Evolutionary conservation across 306 rosid genomes (phyloP).

Genomic region (Begonia fuchsioides): DNA sequence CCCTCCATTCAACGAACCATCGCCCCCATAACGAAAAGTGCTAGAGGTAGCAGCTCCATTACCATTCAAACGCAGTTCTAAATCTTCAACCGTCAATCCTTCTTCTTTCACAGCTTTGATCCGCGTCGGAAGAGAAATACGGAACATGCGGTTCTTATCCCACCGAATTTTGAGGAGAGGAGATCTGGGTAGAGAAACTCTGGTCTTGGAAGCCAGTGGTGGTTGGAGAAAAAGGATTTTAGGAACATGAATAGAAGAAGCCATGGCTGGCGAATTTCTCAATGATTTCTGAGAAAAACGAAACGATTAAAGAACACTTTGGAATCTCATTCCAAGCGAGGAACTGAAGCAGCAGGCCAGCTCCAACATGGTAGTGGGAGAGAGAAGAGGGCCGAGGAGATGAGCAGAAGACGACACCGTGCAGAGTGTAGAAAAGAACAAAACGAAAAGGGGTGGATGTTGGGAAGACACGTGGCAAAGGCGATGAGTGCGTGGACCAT

Average conservation of each 20-base stretch:
- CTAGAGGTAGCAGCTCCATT: slow-evolving; percentile 43
- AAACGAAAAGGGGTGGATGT: slow-evolving; percentile 30
- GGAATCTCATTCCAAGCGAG: slow-evolving; percentile 25
- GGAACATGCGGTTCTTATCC: slow-evolving; percentile 7
- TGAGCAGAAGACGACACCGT: not conserved
- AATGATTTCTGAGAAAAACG: not conserved
- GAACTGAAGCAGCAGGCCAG: not conserved
- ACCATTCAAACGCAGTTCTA: slow-evolving; percentile 26
- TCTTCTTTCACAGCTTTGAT: slow-evolving; percentile 46
- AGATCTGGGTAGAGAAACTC: slow-evolving; percentile 17
- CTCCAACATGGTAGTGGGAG: slow-evolving; percentile 11
- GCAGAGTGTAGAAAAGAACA: not conserved
- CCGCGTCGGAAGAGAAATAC: slow-evolving; percentile 18
- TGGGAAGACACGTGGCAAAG: slow-evolving; percentile 50
- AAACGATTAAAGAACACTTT: slow-evolving; percentile 18
- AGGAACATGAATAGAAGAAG: slow-evolving; percentile 33
- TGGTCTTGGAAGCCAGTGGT: slow-evolving; percentile 24
- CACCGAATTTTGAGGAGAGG: slow-evolving; percentile 3
- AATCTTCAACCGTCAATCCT: slow-evolving; percentile 34
- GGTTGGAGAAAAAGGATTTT: slow-evolving; percentile 52
- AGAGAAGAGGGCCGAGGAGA: not conserved
- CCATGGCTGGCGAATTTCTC: slow-evolving; percentile 21
- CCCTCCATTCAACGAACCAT: slow-evolving; percentile 34
- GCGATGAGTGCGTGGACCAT: slow-evolving; percentile 23
- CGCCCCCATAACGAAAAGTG: slow-evolving; percentile 9